Evolutionary conservation across 2,329 filamentous ascomycete genomes (phyloP), one percentile per base, ranked within the genome.

Genomic region (Nothomitra cinnamomea): DNA sequence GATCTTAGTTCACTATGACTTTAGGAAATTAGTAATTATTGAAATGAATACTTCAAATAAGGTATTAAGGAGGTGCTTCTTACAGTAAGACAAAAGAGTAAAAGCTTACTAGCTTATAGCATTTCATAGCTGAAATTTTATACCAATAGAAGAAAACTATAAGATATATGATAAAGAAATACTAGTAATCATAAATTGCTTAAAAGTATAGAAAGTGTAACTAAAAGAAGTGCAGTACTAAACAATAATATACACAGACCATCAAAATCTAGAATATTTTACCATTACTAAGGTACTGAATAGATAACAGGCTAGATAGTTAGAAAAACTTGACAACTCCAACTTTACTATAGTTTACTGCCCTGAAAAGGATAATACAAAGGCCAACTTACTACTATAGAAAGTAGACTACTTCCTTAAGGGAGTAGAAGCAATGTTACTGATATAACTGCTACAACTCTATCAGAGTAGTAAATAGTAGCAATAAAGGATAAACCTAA

Each of bases 251-350:
- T 51, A 61, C 17, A 61, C 58, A 1, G 57, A 68, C 55, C 56
- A 68, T 55, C 57, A 60, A 38, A 62, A 59, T 32, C 58, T 67
- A 1, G 53, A 61, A 48, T 61, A 60, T 47, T 67, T 66, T 53
- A 63, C 58, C 40, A 58, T 56, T 3, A 64, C 54, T 1, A 66
- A 65, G 56, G 24, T 55, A 22, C 59, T 66, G 1, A 66, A 59
- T 51, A 25, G 56, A 0, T 54, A 61, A 47, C 51, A 52, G n/a
- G 38, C 15, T 5, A 3, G 21, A 1, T 40, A 35, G 38, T 24
- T 13, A 4, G 32, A 52, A 19, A 52, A n/a, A 5, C 36, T 52
- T 2, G 15, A 8, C 1, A 19, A 10, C 13, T 41, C 22, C 36
- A 21, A 52, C 51, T 51, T 52, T 13, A 1, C 8, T 1, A 52